Evolutionary conservation across 306 rosid genomes (phyloP).

Genomic region (Hylodesmum podocarpum): DNA sequence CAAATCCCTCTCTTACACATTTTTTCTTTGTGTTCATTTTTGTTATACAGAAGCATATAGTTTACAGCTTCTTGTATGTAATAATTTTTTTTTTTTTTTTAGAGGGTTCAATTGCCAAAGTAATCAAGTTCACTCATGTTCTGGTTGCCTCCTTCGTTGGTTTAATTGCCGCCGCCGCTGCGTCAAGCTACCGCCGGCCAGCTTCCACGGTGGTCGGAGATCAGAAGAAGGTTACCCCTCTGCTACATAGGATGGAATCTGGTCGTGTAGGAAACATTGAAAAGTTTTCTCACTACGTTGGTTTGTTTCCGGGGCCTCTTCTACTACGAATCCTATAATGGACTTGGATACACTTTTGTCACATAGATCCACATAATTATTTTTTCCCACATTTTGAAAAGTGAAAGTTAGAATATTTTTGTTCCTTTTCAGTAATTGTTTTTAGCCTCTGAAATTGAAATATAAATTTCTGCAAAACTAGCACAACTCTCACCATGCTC

Average conservation of each 20-base stretch:
- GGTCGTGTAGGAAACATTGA: slow-evolving; percentile 65
- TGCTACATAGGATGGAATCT: slow-evolving; percentile 42
- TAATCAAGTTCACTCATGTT: slow-evolving; percentile 24
- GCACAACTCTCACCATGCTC: too few relatives aligned
- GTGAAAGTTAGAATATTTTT: too few relatives aligned
- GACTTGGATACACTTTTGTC: too few relatives aligned
- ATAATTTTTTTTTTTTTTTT: neutral
- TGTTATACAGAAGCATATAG: neutral
- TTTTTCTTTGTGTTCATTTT: neutral
- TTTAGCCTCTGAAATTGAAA: too few relatives aligned
- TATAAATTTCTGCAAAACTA: too few relatives aligned
- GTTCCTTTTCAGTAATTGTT: too few relatives aligned
- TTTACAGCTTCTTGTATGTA: too few relatives aligned
- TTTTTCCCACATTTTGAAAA: too few relatives aligned
- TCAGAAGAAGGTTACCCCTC: slow-evolving; percentile 36
- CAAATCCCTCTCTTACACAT: neutral
- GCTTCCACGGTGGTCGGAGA: slow-evolving; percentile 6
- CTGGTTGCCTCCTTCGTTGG: slow-evolving; percentile 55
- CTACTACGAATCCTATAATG: too few relatives aligned
- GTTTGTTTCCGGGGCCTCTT: slow-evolving; percentile 36
- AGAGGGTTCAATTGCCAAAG: slow-evolving; percentile 46
- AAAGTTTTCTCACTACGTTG: slow-evolving; percentile 73
- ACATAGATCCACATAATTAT: too few relatives aligned
- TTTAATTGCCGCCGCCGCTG: slow-evolving; percentile 33
- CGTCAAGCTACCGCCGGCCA: slow-evolving; percentile 5